Conservation (phyloP, 176 grass and related monocot genomes). For the Rhynchospora tenuis region DNA sequence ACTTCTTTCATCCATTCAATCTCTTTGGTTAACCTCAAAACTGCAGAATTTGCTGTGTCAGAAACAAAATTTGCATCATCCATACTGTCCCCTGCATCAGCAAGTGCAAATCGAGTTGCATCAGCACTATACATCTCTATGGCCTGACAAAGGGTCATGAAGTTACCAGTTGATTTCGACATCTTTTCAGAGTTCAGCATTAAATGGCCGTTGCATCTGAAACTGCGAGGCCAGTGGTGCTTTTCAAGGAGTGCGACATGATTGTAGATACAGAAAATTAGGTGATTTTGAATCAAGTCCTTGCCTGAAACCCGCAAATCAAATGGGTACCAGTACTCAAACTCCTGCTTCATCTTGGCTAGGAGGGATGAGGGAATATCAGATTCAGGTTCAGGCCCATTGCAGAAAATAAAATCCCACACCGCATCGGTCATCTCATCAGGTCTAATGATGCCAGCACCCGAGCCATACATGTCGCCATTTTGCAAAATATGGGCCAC, state of each 20-base stretch:
- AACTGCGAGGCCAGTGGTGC: constrained; percentile 68
- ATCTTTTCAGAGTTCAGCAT: constrained; percentile 91
- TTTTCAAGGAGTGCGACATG: constrained; percentile 56
- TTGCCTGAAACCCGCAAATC: constrained; percentile 82
- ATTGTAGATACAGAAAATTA: constrained; percentile 81
- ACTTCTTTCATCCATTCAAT: constrained; percentile 86
- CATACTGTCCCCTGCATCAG: constrained; percentile 88
- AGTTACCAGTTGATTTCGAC: constrained; percentile 84
- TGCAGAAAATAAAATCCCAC: constrained; percentile 64
- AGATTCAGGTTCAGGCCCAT: constrained; percentile 40
- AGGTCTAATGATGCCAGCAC: constrained; percentile 34
- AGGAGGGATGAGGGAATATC: constrained; percentile 44
- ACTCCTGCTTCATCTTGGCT: constrained; percentile 64
- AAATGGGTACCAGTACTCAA: constrained; percentile 88
- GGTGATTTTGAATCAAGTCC: constrained; percentile 78
- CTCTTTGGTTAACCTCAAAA: constrained; percentile 75
- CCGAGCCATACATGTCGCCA: constrained; percentile 59
- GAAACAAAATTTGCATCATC: constrained; percentile 87
- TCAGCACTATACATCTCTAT: constrained; percentile 61
- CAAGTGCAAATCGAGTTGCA: constrained; percentile 76
- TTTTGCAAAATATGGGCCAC: constrained; percentile 59
- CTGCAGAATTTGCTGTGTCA: constrained; percentile 79
- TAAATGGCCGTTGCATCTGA: constrained; percentile 79
- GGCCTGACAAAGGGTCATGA: constrained; percentile 57
- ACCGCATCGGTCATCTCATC: constrained; percentile 74